Percentiles rank a stretch among this genome's conserved stretches.
These are phyloP conservation scores for Adansonia grandidieri DNA, from an alignment of 441 rosid species.

Conservation along the genomic window DNA sequence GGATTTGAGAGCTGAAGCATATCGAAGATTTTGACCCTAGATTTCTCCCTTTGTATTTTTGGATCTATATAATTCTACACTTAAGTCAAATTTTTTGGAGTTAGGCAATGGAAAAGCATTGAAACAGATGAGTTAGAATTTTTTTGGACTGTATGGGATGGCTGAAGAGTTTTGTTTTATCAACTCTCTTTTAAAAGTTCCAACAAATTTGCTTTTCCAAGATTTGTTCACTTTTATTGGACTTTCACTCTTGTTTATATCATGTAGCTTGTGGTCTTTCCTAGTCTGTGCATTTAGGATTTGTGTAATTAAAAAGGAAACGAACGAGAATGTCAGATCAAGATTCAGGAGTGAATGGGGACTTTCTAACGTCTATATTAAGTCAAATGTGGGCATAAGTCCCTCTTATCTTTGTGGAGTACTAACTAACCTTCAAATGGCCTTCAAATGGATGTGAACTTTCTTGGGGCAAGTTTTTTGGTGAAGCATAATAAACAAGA, in stretches of 20 bases:
- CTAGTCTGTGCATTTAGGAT: not conserved
- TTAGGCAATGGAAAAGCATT: not conserved
- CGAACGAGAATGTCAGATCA: not conserved
- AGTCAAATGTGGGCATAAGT: not conserved
- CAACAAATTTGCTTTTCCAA: not conserved
- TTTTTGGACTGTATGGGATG: not conserved
- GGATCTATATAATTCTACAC: not conserved
- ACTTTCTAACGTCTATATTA: not conserved
- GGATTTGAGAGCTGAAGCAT: not conserved
- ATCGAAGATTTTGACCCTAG: not conserved
- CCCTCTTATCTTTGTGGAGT: not conserved
- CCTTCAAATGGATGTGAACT: not conserved
- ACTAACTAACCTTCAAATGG: not conserved
- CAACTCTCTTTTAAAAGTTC: not conserved
- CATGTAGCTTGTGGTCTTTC: not conserved
- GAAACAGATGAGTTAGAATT: not conserved
- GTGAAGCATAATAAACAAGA: not conserved
- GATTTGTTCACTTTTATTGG: not conserved
- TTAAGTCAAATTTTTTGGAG: not conserved
- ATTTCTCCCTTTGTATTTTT: not conserved
- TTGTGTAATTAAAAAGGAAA: not conserved
- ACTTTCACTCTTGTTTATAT: not conserved
- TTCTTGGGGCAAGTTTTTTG: not conserved
- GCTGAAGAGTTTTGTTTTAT: not conserved
- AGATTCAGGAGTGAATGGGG: not conserved